A percentile compares a stretch with the other conserved stretches of the same genome.
Evolutionary conservation across 2,329 filamentous ascomycete genomes (phyloP).

Genomic region (Xylaria sp.): DNA sequence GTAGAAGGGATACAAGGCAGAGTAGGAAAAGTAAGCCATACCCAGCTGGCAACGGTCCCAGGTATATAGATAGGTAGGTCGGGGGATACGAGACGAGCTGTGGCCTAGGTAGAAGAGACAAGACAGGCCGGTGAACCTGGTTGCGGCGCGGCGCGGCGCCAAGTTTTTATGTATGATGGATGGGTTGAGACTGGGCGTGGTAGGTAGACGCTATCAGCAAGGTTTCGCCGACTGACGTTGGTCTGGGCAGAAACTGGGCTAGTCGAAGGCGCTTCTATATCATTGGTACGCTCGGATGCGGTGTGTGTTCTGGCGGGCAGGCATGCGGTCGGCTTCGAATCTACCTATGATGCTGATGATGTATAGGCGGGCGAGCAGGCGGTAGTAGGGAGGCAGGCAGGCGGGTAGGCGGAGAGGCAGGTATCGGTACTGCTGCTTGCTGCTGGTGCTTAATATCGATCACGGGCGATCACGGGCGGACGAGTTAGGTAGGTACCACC

Average conservation of each 20-base stretch:
- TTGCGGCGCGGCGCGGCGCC: conserved; percentile 34
- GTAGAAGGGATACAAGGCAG: conserved; percentile 11
- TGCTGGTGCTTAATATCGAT: not conserved
- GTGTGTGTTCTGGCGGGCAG: conserved; percentile 12
- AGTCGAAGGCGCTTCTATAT: conserved; percentile 31
- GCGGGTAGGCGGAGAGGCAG: not conserved
- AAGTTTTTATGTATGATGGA: conserved; percentile 31
- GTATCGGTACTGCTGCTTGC: not conserved
- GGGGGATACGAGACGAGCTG: conserved; percentile 14
- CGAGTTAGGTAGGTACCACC: conserved; percentile 4
- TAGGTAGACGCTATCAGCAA: conserved; percentile 26
- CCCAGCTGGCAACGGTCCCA: conserved; percentile 16
- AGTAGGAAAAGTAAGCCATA: conserved; percentile 6
- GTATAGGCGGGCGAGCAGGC: not conserved
- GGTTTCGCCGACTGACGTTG: conserved; percentile 34
- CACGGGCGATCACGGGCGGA: conserved; percentile 2
- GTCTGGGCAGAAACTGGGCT: conserved; percentile 28
- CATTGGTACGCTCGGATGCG: conserved; percentile 33
- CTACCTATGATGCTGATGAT: conserved; percentile 10
- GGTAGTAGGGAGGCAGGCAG: not conserved
- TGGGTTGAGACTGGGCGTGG: conserved; percentile 33
- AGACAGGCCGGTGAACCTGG: conserved; percentile 23
- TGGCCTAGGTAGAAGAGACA: conserved; percentile 13
- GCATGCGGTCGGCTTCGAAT: conserved; percentile 26
- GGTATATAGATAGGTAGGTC: conserved; percentile 16